These are phyloP conservation scores for Termitomyces sp. DNA, from an alignment of 768 basidiomycete genomes.

Conservation along the genomic window DNA sequence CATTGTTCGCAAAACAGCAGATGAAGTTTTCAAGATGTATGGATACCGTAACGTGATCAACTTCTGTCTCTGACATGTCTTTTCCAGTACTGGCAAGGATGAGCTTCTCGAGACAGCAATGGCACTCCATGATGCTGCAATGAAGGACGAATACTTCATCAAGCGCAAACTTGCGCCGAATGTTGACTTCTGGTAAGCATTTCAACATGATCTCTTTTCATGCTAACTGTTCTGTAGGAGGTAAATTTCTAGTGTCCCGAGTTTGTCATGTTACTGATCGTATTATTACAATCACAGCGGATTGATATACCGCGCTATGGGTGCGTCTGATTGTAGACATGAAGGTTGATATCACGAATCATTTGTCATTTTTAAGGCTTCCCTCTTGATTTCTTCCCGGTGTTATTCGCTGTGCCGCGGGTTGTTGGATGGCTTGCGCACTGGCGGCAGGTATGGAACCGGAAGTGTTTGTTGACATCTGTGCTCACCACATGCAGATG, in stretches of 20 bases:
- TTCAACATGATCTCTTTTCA: slow-evolving; percentile 1
- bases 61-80: background rate
- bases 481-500: slow-evolving; percentile 47
- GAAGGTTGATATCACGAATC: background rate
- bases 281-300: slow-evolving; percentile 40
- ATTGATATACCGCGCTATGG: slow-evolving; percentile 89
- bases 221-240: slow-evolving; percentile 41
- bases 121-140: slow-evolving; percentile 80
- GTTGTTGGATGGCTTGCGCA: slow-evolving; percentile 93
- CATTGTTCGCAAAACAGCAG: slow-evolving; percentile 85
- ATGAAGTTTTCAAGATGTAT: slow-evolving; percentile 88
- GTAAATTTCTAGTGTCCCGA: slow-evolving; percentile 24
- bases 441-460: slow-evolving; percentile 67
- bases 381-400: slow-evolving; percentile 92
- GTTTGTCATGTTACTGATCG: background rate
- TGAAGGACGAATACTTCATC: slow-evolving; percentile 88
- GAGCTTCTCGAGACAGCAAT: slow-evolving; percentile 86
- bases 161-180: slow-evolving; percentile 81
- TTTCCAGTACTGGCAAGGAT: slow-evolving; percentile 74
- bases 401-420: slow-evolving; percentile 86
- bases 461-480: background rate
- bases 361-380: slow-evolving; percentile 50
- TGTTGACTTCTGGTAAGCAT: slow-evolving; percentile 80
- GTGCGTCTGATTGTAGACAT: slow-evolving; percentile 27
- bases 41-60: slow-evolving; percentile 11